phyloP scores from a whole-genome alignment of 169 alveolate genomes.

The Eimeria praecox region DNA sequence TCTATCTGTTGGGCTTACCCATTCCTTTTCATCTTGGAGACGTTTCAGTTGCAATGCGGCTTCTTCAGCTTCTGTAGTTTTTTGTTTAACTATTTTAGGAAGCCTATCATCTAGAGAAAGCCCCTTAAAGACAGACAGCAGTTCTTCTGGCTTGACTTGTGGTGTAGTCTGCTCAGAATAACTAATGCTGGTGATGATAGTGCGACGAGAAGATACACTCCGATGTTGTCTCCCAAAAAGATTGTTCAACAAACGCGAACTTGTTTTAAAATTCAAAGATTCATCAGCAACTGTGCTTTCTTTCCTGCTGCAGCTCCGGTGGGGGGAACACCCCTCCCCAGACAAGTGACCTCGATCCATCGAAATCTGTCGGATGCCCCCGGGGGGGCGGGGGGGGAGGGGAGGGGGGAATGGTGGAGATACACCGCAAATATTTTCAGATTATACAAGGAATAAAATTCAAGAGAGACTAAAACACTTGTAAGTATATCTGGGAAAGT shows the following conservation, averaged over 20 bases:
- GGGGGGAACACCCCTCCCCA: conserved; percentile 18
- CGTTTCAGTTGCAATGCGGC: background rate
- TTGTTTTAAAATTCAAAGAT: background rate
- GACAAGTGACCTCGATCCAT: conserved; percentile 45
- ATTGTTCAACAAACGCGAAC: background rate
- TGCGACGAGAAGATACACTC: too few relatives aligned
- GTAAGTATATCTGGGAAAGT: background rate
- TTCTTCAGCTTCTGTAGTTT: background rate
- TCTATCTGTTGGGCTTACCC: background rate
- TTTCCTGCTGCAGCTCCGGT: background rate
- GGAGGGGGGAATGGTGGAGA: too few relatives aligned
- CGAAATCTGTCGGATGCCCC: background rate
- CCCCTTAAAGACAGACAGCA: background rate
- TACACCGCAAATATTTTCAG: too few relatives aligned
- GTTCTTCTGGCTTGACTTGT: background rate
- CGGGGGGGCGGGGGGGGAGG: too few relatives aligned
- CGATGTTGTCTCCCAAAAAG: background rate
- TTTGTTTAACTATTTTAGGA: background rate
- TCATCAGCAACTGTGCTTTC: background rate
- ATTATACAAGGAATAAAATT: background rate
- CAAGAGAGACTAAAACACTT: background rate
- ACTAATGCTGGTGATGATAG: background rate
- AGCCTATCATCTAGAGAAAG: background rate
- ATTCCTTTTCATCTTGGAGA: conserved; percentile 5
- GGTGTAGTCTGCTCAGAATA: background rate